Evolutionary conservation across 495 filamentous ascomycete species (phyloP).

Genomic region (Diplogelasinospora grovesii): DNA sequence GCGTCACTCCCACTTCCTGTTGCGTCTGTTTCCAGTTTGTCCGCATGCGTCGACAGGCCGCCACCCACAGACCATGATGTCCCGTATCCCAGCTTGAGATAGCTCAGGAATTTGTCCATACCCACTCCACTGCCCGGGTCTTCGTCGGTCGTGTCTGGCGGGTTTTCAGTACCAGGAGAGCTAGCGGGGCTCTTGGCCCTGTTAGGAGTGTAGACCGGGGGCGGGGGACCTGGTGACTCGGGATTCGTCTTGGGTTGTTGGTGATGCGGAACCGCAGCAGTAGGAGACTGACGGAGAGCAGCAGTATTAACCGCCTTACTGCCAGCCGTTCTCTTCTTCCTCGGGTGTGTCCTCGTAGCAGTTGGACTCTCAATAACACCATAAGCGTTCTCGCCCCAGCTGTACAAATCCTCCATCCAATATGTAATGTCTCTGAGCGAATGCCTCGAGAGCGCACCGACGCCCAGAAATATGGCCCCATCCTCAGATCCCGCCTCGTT

Average conservation of each 20-base stretch:
- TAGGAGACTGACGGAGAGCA: background rate
- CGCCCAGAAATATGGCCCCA: constrained; percentile 76
- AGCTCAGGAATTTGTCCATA: constrained; percentile 40
- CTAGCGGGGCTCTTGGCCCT: background rate
- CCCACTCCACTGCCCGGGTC: constrained; percentile 14
- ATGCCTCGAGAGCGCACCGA: constrained; percentile 56
- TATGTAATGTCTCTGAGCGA: constrained; percentile 61
- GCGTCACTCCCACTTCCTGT: background rate
- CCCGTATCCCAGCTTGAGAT: constrained; percentile 51
- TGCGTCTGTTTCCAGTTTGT: constrained; percentile 3
- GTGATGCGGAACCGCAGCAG: background rate
- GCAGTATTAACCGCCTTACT: background rate
- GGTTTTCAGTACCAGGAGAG: background rate
- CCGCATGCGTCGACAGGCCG: constrained; percentile 2
- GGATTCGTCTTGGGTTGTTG: background rate
- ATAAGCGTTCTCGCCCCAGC: constrained; percentile 69
- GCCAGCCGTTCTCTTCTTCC: constrained; percentile 11
- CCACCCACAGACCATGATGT: constrained; percentile 45
- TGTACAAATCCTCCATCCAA: constrained; percentile 82
- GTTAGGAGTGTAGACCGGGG: background rate
- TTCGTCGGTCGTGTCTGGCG: background rate
- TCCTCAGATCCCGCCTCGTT: constrained; percentile 60
- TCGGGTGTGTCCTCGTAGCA: constrained; percentile 36
- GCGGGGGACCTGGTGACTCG: background rate
- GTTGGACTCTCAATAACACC: constrained; percentile 70